Base-by-base conservation (phyloP, 2,329 filamentous ascomycete species). In the Orbilia quercus region DNA sequence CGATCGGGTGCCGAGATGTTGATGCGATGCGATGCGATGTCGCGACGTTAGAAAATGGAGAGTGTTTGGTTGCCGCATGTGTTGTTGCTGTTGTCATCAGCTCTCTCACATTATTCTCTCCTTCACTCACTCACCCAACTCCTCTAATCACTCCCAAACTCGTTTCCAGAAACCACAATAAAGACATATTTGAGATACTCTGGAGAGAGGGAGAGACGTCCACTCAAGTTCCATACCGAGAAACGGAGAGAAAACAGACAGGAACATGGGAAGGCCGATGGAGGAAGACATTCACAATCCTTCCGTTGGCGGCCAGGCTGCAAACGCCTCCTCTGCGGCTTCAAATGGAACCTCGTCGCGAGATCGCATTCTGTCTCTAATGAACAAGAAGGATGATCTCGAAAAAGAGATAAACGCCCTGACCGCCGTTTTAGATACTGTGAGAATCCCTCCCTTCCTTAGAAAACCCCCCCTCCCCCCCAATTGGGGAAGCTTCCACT, bases 391-490 rank as follows among this genome's bases (percentile, higher is more conserved):
- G 81, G 89, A 94, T 77, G 85, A 87, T 65, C 83, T 96, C 47
- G 95, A 99, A 82, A 88, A 87, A 51, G 94, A 99, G 82, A 85
- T 99, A 72, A 91, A 89, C 77, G 91, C 92, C 12, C 84, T 98
- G 7, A 89, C 93, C 73, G 85, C 89, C 59, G 91, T 98, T 12
- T 86, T 99, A n/a, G 91, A 92, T 76, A 95, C 92, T 76, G 93
- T 96, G 82, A 78, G 86, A 28, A 53, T 25, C 44, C 18, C n/a
- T 73, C 77, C n/a, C 40, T 31, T 50, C 22, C 22, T 34, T 48
- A 78, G 86, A 28, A 53, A 22, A 42, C 18, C n/a, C 72, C 77
- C n/a, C 40, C 22, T 50, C 22, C 22, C 44, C 42, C 55, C 22
- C 1, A 23, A 23, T 25, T 14, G 22, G 28, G 23, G 23, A 50